Conservation (phyloP, 2,329 filamentous ascomycete species). For the Paracoccidioides brasiliensis region DNA sequence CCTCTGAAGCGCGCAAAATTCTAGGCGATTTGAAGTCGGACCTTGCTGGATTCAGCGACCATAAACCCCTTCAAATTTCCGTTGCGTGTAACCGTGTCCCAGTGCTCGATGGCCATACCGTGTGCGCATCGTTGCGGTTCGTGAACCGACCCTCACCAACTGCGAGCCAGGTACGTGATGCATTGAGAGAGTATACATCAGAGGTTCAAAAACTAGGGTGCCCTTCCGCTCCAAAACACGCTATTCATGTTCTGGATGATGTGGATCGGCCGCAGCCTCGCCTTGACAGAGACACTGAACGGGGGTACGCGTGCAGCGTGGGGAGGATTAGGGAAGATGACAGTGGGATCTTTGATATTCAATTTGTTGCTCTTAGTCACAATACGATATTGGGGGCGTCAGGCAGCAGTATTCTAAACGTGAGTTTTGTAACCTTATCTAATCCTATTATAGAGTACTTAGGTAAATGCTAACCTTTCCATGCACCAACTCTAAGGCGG, state of each 20-base stretch:
- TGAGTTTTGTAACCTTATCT: background rate
- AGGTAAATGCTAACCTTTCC: background rate
- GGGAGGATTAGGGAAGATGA: constrained; percentile 66
- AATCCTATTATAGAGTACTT: background rate
- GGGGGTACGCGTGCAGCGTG: constrained; percentile 83
- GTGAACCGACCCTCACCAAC: constrained; percentile 59
- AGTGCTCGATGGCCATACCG: constrained; percentile 90
- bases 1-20: constrained; percentile 91
- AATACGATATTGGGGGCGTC: constrained; percentile 88
- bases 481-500: constrained; percentile 31
- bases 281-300: constrained; percentile 71
- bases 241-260: constrained; percentile 84
- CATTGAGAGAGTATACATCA: constrained; percentile 65
- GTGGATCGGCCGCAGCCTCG: constrained; percentile 81
- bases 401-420: constrained; percentile 85
- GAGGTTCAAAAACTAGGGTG: constrained; percentile 76
- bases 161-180: constrained; percentile 63
- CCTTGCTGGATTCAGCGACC: constrained; percentile 62
- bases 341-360: constrained; percentile 81
- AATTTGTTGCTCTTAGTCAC: constrained; percentile 88
- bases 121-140: constrained; percentile 83
- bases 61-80: constrained; percentile 59
- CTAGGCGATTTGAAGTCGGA: constrained; percentile 61
- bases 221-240: constrained; percentile 66
- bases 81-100: constrained; percentile 87